phyloP scores from a whole-genome alignment of 331 rosid species.

The Cydonia oblonga region DNA sequence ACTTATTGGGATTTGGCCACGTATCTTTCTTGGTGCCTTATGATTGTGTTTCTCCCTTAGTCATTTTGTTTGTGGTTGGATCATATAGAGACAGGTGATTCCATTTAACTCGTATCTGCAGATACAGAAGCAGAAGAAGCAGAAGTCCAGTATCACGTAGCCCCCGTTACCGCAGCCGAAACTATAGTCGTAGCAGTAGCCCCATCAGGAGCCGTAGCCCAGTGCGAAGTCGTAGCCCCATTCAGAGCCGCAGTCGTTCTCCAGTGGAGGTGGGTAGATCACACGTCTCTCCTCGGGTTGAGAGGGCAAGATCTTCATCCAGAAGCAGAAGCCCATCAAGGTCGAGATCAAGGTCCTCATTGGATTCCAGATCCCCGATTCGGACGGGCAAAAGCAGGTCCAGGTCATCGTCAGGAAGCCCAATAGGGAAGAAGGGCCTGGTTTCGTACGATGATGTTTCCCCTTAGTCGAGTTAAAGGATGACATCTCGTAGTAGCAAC shows the following conservation, averaged over 20 bases:
- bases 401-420: slow-evolving; percentile 53
- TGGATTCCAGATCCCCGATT: slow-evolving; percentile 49
- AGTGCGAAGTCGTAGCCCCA: slow-evolving; percentile 24
- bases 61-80: not conserved
- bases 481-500: no score
- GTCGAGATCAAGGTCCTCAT: slow-evolving; percentile 46
- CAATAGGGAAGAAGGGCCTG: slow-evolving; percentile 59
- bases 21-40: no score
- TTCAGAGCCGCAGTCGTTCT: slow-evolving; percentile 37
- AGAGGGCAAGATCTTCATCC: slow-evolving; percentile 36
- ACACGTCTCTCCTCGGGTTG: slow-evolving; percentile 37
- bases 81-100: no score
- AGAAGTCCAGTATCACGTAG: slow-evolving; percentile 73
- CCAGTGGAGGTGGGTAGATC: slow-evolving; percentile 39
- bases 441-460: slow-evolving; percentile 85
- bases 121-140: slow-evolving; percentile 68
- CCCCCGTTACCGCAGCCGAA: slow-evolving; percentile 56
- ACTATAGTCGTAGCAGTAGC: slow-evolving; percentile 39
- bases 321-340: slow-evolving; percentile 51
- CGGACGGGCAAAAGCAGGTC: slow-evolving; percentile 37
- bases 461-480: slow-evolving; percentile 34
- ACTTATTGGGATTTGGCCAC: no score
- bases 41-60: not conserved
- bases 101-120: not conserved
- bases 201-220: slow-evolving; percentile 19